Evolutionary conservation across 768 basidiomycete genomes (phyloP).

Genomic region (Lactarius pseudohatsudake): DNA sequence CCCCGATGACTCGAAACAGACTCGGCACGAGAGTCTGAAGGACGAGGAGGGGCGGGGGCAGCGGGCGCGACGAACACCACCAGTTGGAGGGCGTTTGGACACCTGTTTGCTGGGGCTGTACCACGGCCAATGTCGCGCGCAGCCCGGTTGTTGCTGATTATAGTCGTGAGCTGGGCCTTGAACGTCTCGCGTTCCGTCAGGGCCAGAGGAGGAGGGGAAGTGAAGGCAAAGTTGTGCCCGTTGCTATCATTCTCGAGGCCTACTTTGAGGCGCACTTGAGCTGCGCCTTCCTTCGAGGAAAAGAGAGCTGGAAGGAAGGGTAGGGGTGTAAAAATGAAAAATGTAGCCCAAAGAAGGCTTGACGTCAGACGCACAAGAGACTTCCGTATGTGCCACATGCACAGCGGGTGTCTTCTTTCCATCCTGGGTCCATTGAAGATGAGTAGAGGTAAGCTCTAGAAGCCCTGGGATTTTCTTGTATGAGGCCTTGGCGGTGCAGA

Average conservation of each 20-base stretch:
- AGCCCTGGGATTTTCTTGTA: slow-evolving; percentile 82
- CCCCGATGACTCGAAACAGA: slow-evolving; percentile 56
- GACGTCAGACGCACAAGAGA: slow-evolving; percentile 47
- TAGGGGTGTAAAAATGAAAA: background rate
- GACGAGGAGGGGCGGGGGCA: slow-evolving; percentile 40
- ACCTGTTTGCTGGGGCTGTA: slow-evolving; percentile 25
- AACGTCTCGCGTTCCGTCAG: slow-evolving; percentile 75
- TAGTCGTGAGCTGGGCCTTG: slow-evolving; percentile 73
- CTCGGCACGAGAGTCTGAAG: slow-evolving; percentile 57
- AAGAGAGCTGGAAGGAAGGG: slow-evolving; percentile 57
- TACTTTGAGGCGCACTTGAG: slow-evolving; percentile 78
- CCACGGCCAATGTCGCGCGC: slow-evolving; percentile 20
- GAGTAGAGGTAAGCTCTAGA: slow-evolving; percentile 69
- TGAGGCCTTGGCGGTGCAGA: slow-evolving; percentile 60
- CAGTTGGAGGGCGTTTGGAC: slow-evolving; percentile 31
- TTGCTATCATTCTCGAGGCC: slow-evolving; percentile 65
- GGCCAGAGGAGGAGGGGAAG: slow-evolving; percentile 61
- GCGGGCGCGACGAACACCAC: slow-evolving; percentile 31
- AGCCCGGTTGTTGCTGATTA: slow-evolving; percentile 71
- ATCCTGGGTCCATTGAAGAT: slow-evolving; percentile 80
- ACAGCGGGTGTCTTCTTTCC: slow-evolving; percentile 64
- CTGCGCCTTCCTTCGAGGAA: slow-evolving; percentile 80
- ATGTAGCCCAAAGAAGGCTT: background rate
- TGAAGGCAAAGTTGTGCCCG: slow-evolving; percentile 83
- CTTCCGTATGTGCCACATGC: slow-evolving; percentile 58